phyloP scores from a whole-genome alignment of 768 basidiomycete genomes.

The Crassisporium funariophilum region DNA sequence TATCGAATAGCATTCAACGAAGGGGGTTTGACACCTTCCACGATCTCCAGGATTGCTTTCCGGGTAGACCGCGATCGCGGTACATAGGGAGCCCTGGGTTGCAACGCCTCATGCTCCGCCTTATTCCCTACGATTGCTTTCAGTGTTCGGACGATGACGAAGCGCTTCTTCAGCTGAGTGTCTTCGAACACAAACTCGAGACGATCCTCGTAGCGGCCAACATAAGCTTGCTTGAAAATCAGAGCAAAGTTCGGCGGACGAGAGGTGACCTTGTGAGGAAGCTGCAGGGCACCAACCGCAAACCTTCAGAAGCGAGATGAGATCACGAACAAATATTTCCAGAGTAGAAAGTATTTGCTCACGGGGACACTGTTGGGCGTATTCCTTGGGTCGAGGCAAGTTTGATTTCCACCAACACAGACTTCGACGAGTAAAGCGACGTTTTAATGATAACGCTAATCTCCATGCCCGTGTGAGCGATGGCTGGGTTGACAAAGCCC shows the following conservation, averaged over 20 bases:
- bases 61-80: constrained; percentile 37
- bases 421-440: constrained; percentile 30
- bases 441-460: constrained; percentile 26
- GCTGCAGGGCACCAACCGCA: no score
- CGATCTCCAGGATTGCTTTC: constrained; percentile 34
- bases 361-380: constrained; percentile 21
- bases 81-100: constrained; percentile 48
- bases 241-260: constrained; percentile 32
- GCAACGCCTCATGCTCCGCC: constrained; percentile 46
- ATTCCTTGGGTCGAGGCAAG: constrained; percentile 35
- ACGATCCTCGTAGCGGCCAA: constrained; percentile 55
- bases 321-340: no score
- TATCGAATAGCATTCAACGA: constrained; percentile 45
- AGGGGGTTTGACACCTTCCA: constrained; percentile 46
- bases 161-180: constrained; percentile 39
- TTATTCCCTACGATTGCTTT: constrained; percentile 47
- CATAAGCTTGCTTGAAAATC: constrained; percentile 33
- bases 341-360: constrained; percentile 9
- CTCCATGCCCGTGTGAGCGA: constrained; percentile 26
- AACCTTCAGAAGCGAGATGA: no score
- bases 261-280: constrained; percentile 24
- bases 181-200: constrained; percentile 57
- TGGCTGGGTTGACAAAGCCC: constrained; percentile 45
- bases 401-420: constrained; percentile 25
- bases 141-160: constrained; percentile 50